A percentile compares a stretch with the other conserved stretches of the same genome.
phyloP scores from a whole-genome alignment of 176 grass and related monocot species.

The Musa troglodytarum region DNA sequence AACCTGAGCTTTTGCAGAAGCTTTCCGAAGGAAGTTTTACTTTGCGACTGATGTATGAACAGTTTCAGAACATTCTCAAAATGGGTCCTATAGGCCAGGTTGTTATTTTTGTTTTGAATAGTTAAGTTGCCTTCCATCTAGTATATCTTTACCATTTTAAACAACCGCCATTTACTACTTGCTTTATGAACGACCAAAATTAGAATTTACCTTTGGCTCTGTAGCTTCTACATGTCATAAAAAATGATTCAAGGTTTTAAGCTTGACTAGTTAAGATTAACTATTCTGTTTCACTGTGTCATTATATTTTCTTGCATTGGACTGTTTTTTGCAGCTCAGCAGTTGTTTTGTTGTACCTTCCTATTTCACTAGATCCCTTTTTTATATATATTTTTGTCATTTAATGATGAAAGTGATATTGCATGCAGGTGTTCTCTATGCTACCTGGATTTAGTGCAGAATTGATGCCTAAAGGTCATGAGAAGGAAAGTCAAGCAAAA shows the following conservation, averaged over 20 bases:
- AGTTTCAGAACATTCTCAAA: constrained; percentile 85
- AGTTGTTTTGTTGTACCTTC: background rate
- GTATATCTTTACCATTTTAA: background rate
- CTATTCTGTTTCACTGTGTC: background rate
- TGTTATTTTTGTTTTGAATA: background rate
- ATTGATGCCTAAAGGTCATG: constrained; percentile 94
- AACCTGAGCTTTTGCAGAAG: constrained; percentile 80
- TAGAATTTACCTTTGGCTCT: too few relatives aligned
- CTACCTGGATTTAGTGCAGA: constrained; percentile 81
- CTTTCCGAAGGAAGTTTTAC: constrained; percentile 90
- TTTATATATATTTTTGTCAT: too few relatives aligned
- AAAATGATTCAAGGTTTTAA: too few relatives aligned
- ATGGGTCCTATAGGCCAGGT: constrained; percentile 95
- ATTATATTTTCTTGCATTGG: background rate
- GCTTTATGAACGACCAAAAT: too few relatives aligned
- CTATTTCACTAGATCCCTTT: background rate
- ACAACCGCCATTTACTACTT: too few relatives aligned
- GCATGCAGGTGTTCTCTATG: constrained; percentile 85
- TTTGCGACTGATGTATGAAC: constrained; percentile 88
- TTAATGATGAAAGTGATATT: background rate
- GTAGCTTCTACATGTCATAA: too few relatives aligned
- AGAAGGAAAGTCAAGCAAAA: constrained; percentile 92
- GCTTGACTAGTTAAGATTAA: background rate
- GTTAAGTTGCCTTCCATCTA: background rate
- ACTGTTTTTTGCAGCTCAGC: too few relatives aligned